Conservation (phyloP, 768 basidiomycete species). For the Leccinum incarnatum region DNA sequence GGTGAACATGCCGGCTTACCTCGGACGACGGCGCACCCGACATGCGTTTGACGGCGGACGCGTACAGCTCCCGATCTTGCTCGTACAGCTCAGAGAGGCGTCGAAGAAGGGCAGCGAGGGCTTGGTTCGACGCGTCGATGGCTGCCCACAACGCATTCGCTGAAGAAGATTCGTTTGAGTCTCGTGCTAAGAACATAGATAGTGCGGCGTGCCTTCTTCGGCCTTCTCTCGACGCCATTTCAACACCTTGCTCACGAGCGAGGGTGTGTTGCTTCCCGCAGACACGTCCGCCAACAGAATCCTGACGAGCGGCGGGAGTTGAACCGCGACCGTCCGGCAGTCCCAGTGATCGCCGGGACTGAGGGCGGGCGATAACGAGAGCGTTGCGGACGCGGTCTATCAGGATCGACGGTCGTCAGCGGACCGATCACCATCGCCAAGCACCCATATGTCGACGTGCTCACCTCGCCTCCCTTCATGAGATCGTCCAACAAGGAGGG, state of each 20-base stretch:
- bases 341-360: constrained; percentile 67
- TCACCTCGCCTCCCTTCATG: constrained; percentile 25
- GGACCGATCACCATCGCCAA: background rate
- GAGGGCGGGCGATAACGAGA: constrained; percentile 51
- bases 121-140: constrained; percentile 60
- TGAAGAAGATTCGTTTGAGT: constrained; percentile 23
- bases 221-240: constrained; percentile 77
- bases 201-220: constrained; percentile 44
- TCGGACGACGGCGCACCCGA: constrained; percentile 50
- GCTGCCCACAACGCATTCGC: constrained; percentile 65
- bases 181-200: background rate
- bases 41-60: constrained; percentile 57
- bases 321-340: constrained; percentile 62
- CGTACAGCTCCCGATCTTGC: constrained; percentile 49
- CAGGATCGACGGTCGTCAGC: background rate
- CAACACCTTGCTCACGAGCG: constrained; percentile 86
- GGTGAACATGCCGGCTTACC: constrained; percentile 42
- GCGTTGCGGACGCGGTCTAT: constrained; percentile 14
- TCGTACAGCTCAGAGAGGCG: constrained; percentile 50
- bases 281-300: constrained; percentile 95
- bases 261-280: constrained; percentile 94
- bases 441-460: background rate
- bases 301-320: constrained; percentile 78
- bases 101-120: constrained; percentile 51
- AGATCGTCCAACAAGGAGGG: constrained; percentile 41